Evolutionary conservation across 331 rosid species (phyloP), one percentile per base, ranked within the genome.

Genomic region (Stylosanthes scabra): DNA sequence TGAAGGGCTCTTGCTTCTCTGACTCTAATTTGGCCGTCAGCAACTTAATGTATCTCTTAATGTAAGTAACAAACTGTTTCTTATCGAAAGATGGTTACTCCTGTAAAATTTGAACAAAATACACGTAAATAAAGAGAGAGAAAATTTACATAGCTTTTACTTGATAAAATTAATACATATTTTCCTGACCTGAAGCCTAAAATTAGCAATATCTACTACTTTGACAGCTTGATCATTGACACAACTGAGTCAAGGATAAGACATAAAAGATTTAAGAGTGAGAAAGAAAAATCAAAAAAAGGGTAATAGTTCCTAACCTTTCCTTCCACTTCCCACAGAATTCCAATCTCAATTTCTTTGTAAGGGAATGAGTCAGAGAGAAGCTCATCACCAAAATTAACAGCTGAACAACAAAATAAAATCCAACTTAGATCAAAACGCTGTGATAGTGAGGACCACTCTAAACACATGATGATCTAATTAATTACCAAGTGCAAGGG

Each of bases 201-300:
- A 93, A 61, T 93, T 97, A 27, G 91, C 89, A 76, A 93, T 88
- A 88, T 93, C 98, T 7, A 93, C 98, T 9, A 91, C 97, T 86
- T 88, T 93, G 3, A 74, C 88, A 70, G 88, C 59, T 74, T 89
- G 80, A 72, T 79, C 84, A 49, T 83, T 84, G 20, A 81, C 84
- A n/a, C n/a, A n/a, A n/a, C n/a, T n/a, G n/a, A n/a, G n/a, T n/a
- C n/a, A n/a, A n/a, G n/a, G n/a, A n/a, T n/a, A n/a, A n/a, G n/a
- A n/a, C n/a, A n/a, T n/a, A n/a, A n/a, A n/a, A n/a, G n/a, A n/a
- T n/a, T n/a, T n/a, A n/a, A n/a, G n/a, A n/a, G n/a, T n/a, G n/a
- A n/a, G n/a, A n/a, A n/a, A n/a, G n/a, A n/a, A n/a, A n/a, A n/a
- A n/a, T n/a, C n/a, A n/a, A n/a, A n/a, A n/a, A n/a, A n/a, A n/a